Evolutionary conservation across 768 basidiomycete genomes (phyloP), one percentile per base, ranked within the genome.

Genomic region (Podaxis sp.): DNA sequence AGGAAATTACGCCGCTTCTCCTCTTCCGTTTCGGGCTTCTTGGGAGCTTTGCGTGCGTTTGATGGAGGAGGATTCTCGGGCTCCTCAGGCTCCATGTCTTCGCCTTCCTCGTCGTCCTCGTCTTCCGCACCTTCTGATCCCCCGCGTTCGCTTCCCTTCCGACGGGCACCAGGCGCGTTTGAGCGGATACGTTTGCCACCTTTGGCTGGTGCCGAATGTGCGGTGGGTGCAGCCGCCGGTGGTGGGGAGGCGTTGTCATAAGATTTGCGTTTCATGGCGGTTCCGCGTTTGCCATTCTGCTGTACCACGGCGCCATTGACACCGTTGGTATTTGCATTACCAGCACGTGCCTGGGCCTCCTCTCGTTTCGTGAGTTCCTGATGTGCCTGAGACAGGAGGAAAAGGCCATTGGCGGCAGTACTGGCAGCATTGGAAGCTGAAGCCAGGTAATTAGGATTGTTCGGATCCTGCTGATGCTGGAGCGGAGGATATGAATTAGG

Each of bases 1-100:
- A 99, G 77, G 76, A 99, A 99, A 76, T 98, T 99, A 76, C 85
- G 87, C 46, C 97, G 83, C 76, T 99, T 99, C 72, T 99, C 97
- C 75, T 99, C 97, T 74, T 99, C 97, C 0, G 96, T 98, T 80
- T 97, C 95, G 24, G 90, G 91, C 71, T 90, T 94, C 75, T 91
- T 95, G 17, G 50, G 52, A 26, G 24, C 51, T 33, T 70, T 66
- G 33, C 66, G 67, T 44, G 77, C 66, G 2, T 63, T 52, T 17
- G 66, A 61, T 22, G 66, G 60, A 12, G 72, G 71, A 12, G 58
- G 62, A 1, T 70, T 67, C 12, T 72, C 75, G 17, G 76, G 74
- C 0, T 77, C 82, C 0, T 79, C 80, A 0, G 76, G 77, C 0
- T 76, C 80, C 0, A 76, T 72, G 3, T 75, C 78, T 4, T 81